Base-by-base conservation (phyloP, 1,284 basidiomycete species). In the Apiotrichum akiyoshidainum region DNA sequence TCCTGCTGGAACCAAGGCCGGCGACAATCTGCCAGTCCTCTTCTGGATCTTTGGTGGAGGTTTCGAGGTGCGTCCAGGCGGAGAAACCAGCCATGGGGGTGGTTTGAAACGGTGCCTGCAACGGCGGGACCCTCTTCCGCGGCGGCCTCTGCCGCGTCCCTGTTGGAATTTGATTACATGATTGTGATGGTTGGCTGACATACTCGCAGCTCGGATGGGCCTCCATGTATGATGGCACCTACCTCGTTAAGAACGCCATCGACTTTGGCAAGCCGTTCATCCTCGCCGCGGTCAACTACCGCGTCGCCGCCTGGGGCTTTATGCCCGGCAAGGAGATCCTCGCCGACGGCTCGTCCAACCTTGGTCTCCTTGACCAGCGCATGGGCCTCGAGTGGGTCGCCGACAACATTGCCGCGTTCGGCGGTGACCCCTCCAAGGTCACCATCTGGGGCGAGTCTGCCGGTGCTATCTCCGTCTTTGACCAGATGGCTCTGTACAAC, bases 401-500 rank as follows among this genome's bases (percentile, higher is more conserved):
- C 45, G 62, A 66, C 41, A 68, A 74, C 64, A 74, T 76, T 46
- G 58, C 55, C 7, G 55, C 65, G 17, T 78, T 77, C 52, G 75
- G 76, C 33, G 75, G 76, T 5, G 72, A 78, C 60, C 71, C 72
- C 4, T 45, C 53, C 21, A 68, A 68, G 49, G 70, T 77, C 34
- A 77, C 75, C 13, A 68, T 78, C 67, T 83, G 84, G 60, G 86
- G 86, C 1, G 81, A 87, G 66, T 85, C 84, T 57, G 86, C 84
- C 0, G 86, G 85, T 16, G 54, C 58, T 19, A 55, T 63, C 47
- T 52, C 47, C 1, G 62, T 60, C 14, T 60, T 33, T 0, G 75
- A 80, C 35, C 83, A 82, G 2, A 79, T 86, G 11, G 81, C 83
- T 64, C 71, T 86, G 16, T 84, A 85, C 66, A 76, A 86, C 48